Evolutionary conservation across 306 rosid species (phyloP), one percentile per base, ranked within the genome.

Genomic region (Ziziphus jujuba): DNA sequence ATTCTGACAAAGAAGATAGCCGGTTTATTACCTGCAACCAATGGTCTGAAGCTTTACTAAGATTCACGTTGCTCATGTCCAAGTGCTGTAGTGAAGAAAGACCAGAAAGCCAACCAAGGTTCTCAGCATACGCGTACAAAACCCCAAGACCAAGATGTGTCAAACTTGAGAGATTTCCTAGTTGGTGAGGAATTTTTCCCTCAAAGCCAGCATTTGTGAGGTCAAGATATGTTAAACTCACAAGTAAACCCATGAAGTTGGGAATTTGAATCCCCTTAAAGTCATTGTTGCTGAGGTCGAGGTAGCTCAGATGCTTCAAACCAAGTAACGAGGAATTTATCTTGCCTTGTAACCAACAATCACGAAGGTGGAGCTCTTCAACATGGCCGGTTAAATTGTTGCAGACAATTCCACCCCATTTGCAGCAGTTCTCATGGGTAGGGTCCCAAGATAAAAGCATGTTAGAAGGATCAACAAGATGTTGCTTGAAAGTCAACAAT

Each of bases 161-260:
- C 38, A 76, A 59, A 15, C 12, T 49, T 3, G 80, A 69, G 15
- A 76, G 72, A 28, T 63, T 69, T 43, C 75, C 80, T 0, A 76
- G 57, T 7, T 69, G 67, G 13, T 23, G 66, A 12, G 75, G 75
- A 1, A 63, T 57, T 10, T 4, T 2, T 33, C 81, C 73, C 0
- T 9, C 1, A 13, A 71, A 59, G 6, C 35, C 14, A 0, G 72
- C 36, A 3, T 0, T 0, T 6, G 58, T 0, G 8, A 71, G 63
- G 50, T 64, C 14, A 40, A 70, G 76, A 44, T 58, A n/a, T 0
- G 22, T 44, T 20, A 77, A 65, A 25, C 35, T 57, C 3, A 13
- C 52, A 0, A 70, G 56, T n/a, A 50, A 70, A 12, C 72, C 63
- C 0, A 65, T 38, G 44, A 38, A 38, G 44, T 10, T 38, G 44